Conservation (phyloP, 305 asterid genomes). For the Rubia peregrina region DNA sequence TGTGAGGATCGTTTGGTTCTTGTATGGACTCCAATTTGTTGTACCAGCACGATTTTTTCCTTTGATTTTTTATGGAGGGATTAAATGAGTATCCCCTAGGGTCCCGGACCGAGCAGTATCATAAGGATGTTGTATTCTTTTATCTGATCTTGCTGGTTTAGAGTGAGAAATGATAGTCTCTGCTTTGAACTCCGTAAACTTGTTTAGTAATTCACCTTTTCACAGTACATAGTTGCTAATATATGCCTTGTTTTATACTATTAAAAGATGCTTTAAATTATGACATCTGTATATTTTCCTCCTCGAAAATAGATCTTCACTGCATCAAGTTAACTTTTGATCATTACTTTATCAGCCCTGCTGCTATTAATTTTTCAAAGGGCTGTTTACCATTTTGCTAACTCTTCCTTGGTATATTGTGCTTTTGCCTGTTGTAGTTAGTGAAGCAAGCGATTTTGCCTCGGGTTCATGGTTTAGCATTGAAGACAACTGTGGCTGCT, state of each 20-base stretch:
- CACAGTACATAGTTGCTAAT: background rate
- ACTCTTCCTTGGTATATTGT: slow-evolving; percentile 13
- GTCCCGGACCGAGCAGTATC: background rate
- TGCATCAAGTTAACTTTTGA: background rate
- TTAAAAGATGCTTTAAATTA: background rate
- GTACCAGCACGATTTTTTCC: background rate
- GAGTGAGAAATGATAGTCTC: background rate
- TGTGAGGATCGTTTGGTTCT: background rate
- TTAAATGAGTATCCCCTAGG: background rate
- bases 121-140: slow-evolving; percentile 2
- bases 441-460: slow-evolving; percentile 82
- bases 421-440: slow-evolving; percentile 42
- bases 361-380: background rate
- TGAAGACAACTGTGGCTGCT: slow-evolving; percentile 96
- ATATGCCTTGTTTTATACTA: background rate
- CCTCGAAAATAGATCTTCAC: background rate
- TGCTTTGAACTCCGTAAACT: background rate
- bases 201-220: background rate
- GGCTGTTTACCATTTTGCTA: slow-evolving; percentile 3
- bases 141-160: background rate
- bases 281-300: background rate
- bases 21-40: background rate
- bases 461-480: slow-evolving; percentile 96
- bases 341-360: too few species aligned
- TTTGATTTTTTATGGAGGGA: background rate